Base-by-base conservation (phyloP, 106 monocot genomes). In the Apostasia shenzhenica region DNA sequence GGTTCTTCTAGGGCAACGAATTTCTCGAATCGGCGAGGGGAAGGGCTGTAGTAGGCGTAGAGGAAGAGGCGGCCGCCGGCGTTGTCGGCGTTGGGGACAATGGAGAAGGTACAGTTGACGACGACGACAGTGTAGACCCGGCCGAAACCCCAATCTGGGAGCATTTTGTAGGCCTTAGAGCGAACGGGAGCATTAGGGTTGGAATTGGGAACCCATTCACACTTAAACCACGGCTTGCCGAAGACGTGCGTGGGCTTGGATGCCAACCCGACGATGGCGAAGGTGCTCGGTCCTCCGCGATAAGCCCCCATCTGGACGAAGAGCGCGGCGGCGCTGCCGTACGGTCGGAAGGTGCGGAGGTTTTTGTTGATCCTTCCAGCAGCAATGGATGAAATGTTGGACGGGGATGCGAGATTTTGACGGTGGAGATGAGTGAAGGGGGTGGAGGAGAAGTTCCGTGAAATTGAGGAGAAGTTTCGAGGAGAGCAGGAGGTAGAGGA, bases 141-240 rank as follows among this genome's bases (percentile, higher is more conserved):
- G 69, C 94, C 94, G 68, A 88, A 94, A 74, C 94, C 94, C 94
- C 94, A 94, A 62, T 94, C 94, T 2, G 94, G 94, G 57, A 91
- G 83, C 63, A 91, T 85, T 70, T 81, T 87, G 79, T 75, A 85
- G 47, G 82, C 84, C 82, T 82, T 86, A 69, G 85, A 70, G 8
- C 82, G 68, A 63, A 78, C 14, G 14, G 82, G 9, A 7, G 79
- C 63, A 11, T 6, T 37, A 41, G 72, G 62, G 44, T 56, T 66
- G 74, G 75, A 40, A 75, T 85, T 75, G 40, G 94, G 82, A 2
- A 83, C 73, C 83, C 85, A 95, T 77, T 95, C 91, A 73, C 94
- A 95, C 54, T 90, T 90, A 87, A 74, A 95, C 91, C 91, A 95
- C 6, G 91, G 91, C 78, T 80, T 95, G 38, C 81, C 81, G 83